These are phyloP conservation scores for Irpex sp. DNA, from an alignment of 1,284 basidiomycete species.

Conservation along the genomic window DNA sequence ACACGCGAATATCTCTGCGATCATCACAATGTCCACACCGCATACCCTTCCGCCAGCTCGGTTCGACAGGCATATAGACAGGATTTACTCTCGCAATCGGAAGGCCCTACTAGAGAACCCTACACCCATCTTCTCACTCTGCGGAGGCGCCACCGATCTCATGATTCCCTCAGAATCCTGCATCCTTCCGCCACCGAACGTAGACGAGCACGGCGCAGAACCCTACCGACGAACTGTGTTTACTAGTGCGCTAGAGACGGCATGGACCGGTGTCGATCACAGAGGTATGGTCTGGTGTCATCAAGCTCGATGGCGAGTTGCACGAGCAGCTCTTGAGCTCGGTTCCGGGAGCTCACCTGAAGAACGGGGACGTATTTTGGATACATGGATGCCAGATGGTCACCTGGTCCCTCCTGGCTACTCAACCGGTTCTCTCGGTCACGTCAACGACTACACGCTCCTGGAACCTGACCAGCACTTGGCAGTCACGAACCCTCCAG, in stretches of 20 bases:
- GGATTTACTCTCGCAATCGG: constrained; percentile 55
- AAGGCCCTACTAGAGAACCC: constrained; percentile 31
- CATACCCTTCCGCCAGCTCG: constrained; percentile 86
- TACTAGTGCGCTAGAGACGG: constrained; percentile 80
- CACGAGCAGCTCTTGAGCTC: constrained; percentile 72
- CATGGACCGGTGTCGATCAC: constrained; percentile 95
- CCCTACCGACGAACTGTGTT: constrained; percentile 72
- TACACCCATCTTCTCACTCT: constrained; percentile 79
- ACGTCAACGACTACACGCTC: constrained; percentile 27
- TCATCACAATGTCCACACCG: constrained; percentile 95
- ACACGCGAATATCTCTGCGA: constrained; percentile 59
- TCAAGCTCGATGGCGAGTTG: constrained; percentile 88
- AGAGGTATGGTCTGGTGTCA: constrained; percentile 99
- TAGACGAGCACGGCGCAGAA: constrained; percentile 11
- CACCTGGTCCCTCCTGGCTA: constrained; percentile 32
- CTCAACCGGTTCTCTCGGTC: constrained; percentile 7
- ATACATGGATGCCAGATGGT: constrained; percentile 63
- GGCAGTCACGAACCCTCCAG: constrained; percentile 37
- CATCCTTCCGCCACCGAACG: constrained; percentile 45
- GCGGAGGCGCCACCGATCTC: constrained; percentile 88
- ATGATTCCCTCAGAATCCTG: constrained; percentile 94
- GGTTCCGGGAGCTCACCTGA: constrained; percentile 29
- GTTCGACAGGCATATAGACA: constrained; percentile 76
- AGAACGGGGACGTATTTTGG: constrained; percentile 38
- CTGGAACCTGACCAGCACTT: constrained; percentile 35